These are phyloP conservation scores for Penicillium mononematosum DNA, from an alignment of 495 filamentous ascomycete genomes.

Conservation along the genomic window DNA sequence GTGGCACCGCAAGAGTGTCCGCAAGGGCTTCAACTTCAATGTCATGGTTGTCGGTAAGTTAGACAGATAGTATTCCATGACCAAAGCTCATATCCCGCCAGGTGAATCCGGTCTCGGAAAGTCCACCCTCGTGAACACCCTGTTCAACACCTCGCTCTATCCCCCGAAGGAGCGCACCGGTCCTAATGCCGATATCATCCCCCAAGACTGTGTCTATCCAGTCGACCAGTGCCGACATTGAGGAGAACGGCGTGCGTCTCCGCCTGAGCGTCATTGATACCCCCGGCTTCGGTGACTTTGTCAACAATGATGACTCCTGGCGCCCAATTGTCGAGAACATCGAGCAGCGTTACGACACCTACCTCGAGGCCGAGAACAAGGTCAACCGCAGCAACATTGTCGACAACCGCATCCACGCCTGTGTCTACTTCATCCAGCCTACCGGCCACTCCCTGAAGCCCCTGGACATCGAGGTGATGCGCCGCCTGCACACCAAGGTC, in stretches of 20 bases:
- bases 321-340: slow-evolving; percentile 98
- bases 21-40: slow-evolving; percentile 99
- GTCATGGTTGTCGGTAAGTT: slow-evolving; percentile 97
- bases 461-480: slow-evolving; percentile 98
- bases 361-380: slow-evolving; percentile 99
- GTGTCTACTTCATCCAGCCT: slow-evolving; percentile 99
- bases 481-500: slow-evolving; percentile 98
- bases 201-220: slow-evolving; percentile 99
- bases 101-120: slow-evolving; percentile 99
- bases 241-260: slow-evolving; percentile 97
- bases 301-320: slow-evolving; percentile 99
- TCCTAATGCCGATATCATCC: slow-evolving; percentile 94
- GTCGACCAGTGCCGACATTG: slow-evolving; percentile 97
- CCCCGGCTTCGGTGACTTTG: slow-evolving; percentile 97
- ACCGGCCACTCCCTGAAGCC: slow-evolving; percentile 99
- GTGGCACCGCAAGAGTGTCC: slow-evolving; percentile 99
- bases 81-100: slow-evolving; percentile 33
- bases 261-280: slow-evolving; percentile 97
- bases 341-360: slow-evolving; percentile 96
- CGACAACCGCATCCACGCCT: slow-evolving; percentile 97
- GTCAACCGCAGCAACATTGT: slow-evolving; percentile 99
- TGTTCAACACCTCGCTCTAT: slow-evolving; percentile 99
- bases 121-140: slow-evolving; percentile 97
- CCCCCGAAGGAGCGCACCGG: slow-evolving; percentile 97
- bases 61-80: slow-evolving; percentile 25